Evolutionary conservation across 768 basidiomycete species (phyloP), one percentile per base, ranked within the genome.

Genomic region (Mycena crocata): DNA sequence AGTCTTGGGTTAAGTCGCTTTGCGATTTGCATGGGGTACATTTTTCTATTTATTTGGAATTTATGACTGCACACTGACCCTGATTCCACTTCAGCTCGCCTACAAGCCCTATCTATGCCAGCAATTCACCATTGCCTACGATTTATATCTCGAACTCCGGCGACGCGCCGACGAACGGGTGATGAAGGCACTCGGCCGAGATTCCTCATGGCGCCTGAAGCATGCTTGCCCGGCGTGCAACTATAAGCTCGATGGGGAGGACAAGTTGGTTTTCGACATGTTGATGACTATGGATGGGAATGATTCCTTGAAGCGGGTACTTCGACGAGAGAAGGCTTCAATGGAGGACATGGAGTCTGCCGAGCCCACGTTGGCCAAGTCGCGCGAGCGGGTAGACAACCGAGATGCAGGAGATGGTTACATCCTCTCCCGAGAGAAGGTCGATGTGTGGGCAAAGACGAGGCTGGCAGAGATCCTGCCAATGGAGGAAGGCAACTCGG

Each of bases 161-260:
- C 66, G 66, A 6, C 28, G 26, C 4, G 46, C 68, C 5, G 70
- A 71, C 19, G 23, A 49, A 21, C 44, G 30, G 2, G 64, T 72
- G 21, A 24, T 57, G 8, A 24, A 49, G 5, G 57, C 61, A 4
- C 73, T 78, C 30, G 69, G 66, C 19, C 70, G 71, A 14, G 67
- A 74, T 34, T 46, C 24, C 19, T 55, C 66, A 19, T 75, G 72
- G 74, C 67, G 71, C 7, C 37, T 79, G 28, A 59, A 67, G 55
- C 60, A 78, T 42, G 57, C 71, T 8, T 79, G 78, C 57, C 74
- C 78, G 0, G 46, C 72, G 5, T 78, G 78, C 59, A 69, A 42
- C 17, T 74, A 76, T 48, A 64, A 71, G 57, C 72, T 76, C 14
- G 65, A 73, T n/a, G n/a, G n/a, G n/a, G n/a, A n/a, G 32, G 59